Base-by-base conservation (phyloP, 208 protist genomes). In the Crithidia expoeki region DNA sequence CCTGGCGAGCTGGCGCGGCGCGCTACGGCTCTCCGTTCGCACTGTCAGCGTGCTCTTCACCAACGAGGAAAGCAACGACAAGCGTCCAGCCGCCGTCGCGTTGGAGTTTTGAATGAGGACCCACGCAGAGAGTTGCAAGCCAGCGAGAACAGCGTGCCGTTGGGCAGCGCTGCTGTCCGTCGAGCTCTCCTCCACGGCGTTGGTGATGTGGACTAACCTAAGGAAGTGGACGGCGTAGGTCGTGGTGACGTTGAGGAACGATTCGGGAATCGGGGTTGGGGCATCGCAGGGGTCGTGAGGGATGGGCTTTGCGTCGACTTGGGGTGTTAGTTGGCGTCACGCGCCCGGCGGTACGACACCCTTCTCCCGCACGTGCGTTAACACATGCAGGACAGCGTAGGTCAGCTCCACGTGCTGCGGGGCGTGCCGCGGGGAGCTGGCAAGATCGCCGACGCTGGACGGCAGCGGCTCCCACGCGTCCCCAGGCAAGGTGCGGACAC, bases 381-480 rank as follows among this genome's bases (percentile, higher is more conserved):
- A 23, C 23, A 72, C 55, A 14, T 68, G 59, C 47, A 83, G 67
- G 62, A 70, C 77, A 7, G 57, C 62, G 57, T 71, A 71, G 16
- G 49, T 17, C 25, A 70, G 57, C 59, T 63, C 67, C 40, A 75
- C 47, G 34, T 70, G 69, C 40, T 56, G 61, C 32, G 66, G 49
- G 4, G 65, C 77, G 14, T 60, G 27, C 28, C 46, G 67, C 21
- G 77, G 56, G 16, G 69, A 38, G 7, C 72, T 67, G 27, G 72
- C 62, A n/a, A 72, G 50, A 10, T 40, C 40, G 4, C 32, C 72
- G 16, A 72, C 77, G 38, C 34, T 55, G 14, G 38, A 52, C 55
- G 79, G 71, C 53, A 74, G 32, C 23, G 67, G 61, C 51, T 46
- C 28, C 77, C 77, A 83, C 55, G 70, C 34, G n/a, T 68, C 66